Base-by-base conservation (phyloP, 2,329 filamentous ascomycete species). In the Aspergillus texensis region DNA sequence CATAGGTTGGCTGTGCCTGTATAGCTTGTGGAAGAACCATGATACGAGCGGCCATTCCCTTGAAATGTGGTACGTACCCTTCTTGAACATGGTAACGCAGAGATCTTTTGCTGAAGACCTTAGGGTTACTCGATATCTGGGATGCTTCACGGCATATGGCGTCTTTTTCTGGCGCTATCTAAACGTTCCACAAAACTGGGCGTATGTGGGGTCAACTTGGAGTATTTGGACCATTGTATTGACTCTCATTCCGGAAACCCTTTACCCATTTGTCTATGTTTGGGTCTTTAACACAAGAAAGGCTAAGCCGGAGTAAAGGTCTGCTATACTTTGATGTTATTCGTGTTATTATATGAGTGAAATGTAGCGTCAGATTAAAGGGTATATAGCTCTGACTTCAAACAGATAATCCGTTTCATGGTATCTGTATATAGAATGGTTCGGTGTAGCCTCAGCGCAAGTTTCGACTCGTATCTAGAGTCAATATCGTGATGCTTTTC, bases 151-250 rank as follows among this genome's bases (percentile, higher is more conserved):
- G 2, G 68, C 68, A 4, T 70, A 70, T 39, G 68, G 65, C 2
- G 67, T 70, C 12, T 70, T 70, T 24, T 56, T 67, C 58, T 69
- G 68, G 68, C 57, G 67, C 1, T 70, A 70, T 52, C 60, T 63
- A 30, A 69, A 70, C 36, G 56, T 70, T 3, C 68, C 68, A 6
- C 57, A 66, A 54, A 70, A 70, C 6, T 70, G 68, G 68, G 58
- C 41, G 4, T 70, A 69, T 64, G 67, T 70, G 46, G 66, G 59
- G 3, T 69, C 65, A 19, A 53, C 63, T 6, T 67, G 60, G 68
- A 70, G 68, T 43, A 62, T 68, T 21, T 62, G 54, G 60, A 65
- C 66, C 48, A 67, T 70, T 39, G 55, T 68, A 19, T 53, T 61
- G 21, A 69, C 68, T 19, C 48, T 70, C 6, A n/a, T 70, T 58